Percentiles rank a stretch among this genome's conserved stretches.
Conservation (phyloP, 345 rosid genomes). For the Salix suchowensis region DNA sequence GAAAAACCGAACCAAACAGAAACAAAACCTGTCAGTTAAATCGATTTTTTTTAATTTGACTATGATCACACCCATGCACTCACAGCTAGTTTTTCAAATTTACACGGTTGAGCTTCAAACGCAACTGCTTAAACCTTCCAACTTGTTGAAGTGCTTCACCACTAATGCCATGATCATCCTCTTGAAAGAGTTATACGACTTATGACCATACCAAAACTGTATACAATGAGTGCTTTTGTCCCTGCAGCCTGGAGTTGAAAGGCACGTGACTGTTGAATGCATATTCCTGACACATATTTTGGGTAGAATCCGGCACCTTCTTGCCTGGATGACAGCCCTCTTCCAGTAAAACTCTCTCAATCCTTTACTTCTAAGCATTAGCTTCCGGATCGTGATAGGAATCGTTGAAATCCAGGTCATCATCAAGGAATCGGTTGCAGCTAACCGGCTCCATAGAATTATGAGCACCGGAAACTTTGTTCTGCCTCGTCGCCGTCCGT, state of each 20-base stretch:
- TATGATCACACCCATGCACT: too few species aligned
- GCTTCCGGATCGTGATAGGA: constrained; percentile 14
- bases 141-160: too few species aligned
- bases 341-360: constrained; percentile 21
- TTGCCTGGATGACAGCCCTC: constrained; percentile 35
- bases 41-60: too few species aligned
- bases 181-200: too few species aligned
- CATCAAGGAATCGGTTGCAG: constrained; percentile 19
- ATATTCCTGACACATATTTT: neutral
- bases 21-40: too few species aligned
- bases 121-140: too few species aligned
- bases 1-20: too few species aligned
- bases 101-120: too few species aligned
- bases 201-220: too few species aligned
- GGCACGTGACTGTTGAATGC: neutral
- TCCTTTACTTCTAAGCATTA: constrained; percentile 7
- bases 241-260: neutral
- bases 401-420: constrained; percentile 27
- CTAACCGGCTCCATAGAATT: neutral
- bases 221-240: too few species aligned
- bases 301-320: neutral
- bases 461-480: constrained; percentile 2
- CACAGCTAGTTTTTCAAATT: too few species aligned
- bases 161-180: too few species aligned
- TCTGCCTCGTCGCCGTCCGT: constrained; percentile 35